phyloP scores from a whole-genome alignment of 2,329 filamentous ascomycete genomes.

The Fusarium goolgardi region DNA sequence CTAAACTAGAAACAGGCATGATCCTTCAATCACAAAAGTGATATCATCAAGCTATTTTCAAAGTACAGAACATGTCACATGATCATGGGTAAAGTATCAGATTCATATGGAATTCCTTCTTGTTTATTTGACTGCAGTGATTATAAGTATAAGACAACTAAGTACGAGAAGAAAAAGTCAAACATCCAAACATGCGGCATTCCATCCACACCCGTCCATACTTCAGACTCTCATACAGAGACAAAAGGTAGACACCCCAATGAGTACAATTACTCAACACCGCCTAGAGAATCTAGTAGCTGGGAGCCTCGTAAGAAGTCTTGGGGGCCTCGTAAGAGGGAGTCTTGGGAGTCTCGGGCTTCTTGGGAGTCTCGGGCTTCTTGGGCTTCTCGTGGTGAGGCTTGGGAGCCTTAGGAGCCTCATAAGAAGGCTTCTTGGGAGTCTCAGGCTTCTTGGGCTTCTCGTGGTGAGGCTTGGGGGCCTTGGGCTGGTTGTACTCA shows the following conservation, averaged over 20 bases:
- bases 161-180: slow-evolving; percentile 15
- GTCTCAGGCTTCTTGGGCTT: neutral
- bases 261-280: too few relatives aligned
- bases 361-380: neutral
- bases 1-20: neutral
- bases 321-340: neutral
- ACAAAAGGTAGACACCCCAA: neutral
- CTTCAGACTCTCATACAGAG: neutral
- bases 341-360: slow-evolving; percentile 1
- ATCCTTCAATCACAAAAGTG: neutral
- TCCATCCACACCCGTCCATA: neutral
- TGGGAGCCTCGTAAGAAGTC: slow-evolving; percentile 1
- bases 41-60: too few relatives aligned
- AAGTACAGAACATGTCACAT: neutral
- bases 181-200: slow-evolving; percentile 4
- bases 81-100: fast-evolving
- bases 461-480: neutral
- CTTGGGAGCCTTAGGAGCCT: neutral
- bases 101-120: neutral
- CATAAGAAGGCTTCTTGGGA: neutral
- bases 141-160: slow-evolving; percentile 19
- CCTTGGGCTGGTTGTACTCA: neutral
- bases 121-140: slow-evolving; percentile 7
- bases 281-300: neutral
- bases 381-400: slow-evolving; percentile 2